Evolutionary conservation across 129 eudicot species (phyloP).

Genomic region (Kitagawia praeruptora): DNA sequence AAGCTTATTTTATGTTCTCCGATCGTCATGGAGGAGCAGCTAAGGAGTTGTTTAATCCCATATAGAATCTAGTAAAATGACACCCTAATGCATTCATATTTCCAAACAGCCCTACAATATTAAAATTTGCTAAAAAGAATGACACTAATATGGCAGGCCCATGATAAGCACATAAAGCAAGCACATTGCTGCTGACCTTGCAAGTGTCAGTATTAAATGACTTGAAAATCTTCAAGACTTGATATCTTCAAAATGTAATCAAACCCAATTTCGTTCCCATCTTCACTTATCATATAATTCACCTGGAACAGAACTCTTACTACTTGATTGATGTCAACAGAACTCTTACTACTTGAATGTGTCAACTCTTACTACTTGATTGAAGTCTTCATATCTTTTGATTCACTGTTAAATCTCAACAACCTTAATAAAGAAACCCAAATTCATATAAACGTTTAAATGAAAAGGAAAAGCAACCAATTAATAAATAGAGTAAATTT

Average conservation of each 20-base stretch:
- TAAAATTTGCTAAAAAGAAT: neutral
- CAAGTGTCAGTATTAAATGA: conserved; percentile 36
- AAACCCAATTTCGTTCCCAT: conserved; percentile 65
- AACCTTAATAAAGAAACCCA: conserved; percentile 37
- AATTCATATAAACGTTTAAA: conserved; percentile 17
- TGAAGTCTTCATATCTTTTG: conserved; percentile 64
- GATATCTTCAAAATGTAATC: conserved; percentile 73
- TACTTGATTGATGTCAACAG: conserved; percentile 68
- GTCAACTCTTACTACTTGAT: conserved; percentile 57
- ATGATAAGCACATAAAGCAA: conserved; percentile 41
- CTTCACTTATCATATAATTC: conserved; percentile 76
- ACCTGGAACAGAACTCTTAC: conserved; percentile 77
- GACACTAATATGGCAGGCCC: conserved; percentile 24
- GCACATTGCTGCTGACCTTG: conserved; percentile 54
- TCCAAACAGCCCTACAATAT: conserved; percentile 14
- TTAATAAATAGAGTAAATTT: neutral
- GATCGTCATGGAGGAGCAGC: neutral
- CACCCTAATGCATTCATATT: conserved; percentile 15
- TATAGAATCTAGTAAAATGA: neutral
- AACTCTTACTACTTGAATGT: conserved; percentile 55
- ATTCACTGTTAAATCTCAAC: conserved; percentile 70
- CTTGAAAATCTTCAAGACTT: conserved; percentile 98
- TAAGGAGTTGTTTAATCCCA: neutral
- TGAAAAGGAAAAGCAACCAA: neutral
- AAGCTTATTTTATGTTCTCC: neutral